These are phyloP conservation scores for Venturia oleaginea DNA, from an alignment of 2,329 filamentous ascomycete species.

Conservation along the genomic window DNA sequence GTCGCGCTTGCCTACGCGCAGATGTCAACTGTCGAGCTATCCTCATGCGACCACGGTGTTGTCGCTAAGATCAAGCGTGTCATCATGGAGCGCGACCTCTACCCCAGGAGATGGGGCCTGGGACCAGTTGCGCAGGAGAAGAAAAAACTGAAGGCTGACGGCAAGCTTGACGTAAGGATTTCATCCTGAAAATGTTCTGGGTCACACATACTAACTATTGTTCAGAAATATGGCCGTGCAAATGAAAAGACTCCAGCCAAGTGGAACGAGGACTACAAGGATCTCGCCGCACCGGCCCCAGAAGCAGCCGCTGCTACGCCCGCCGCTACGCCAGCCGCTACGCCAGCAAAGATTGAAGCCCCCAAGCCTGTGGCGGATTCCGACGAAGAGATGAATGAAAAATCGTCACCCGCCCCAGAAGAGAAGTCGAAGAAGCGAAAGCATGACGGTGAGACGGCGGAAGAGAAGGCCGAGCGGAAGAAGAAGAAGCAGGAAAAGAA, in stretches of 20 bases:
- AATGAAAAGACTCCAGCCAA: constrained; percentile 91
- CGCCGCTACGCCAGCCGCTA: constrained; percentile 19
- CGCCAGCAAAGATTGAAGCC: constrained; percentile 22
- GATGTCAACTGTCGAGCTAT: constrained; percentile 97
- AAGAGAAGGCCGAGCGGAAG: constrained; percentile 34
- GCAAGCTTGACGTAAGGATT: constrained; percentile 72
- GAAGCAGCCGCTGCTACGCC: constrained; percentile 33
- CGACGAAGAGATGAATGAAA: constrained; percentile 28
- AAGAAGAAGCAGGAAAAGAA: constrained; percentile 29
- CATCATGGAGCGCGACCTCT: constrained; percentile 98
- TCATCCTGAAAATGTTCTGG: background rate
- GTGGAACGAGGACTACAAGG: constrained; percentile 85
- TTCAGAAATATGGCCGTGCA: constrained; percentile 74
- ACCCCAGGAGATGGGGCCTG: constrained; percentile 93
- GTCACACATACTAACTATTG: constrained; percentile 25
- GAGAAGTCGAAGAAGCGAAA: constrained; percentile 39
- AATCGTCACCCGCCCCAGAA: constrained; percentile 1
- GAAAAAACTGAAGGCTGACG: constrained; percentile 98
- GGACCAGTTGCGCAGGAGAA: constrained; percentile 90
- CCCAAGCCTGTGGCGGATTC: constrained; percentile 27
- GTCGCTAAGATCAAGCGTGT: constrained; percentile 98
- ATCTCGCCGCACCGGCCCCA: constrained; percentile 26
- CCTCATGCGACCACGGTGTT: constrained; percentile 92
- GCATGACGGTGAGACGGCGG: constrained; percentile 33
- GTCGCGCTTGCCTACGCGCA: constrained; percentile 93